Base-by-base conservation (phyloP, 352 stramenopile genomes). In the Pythium diclinum region DNA sequence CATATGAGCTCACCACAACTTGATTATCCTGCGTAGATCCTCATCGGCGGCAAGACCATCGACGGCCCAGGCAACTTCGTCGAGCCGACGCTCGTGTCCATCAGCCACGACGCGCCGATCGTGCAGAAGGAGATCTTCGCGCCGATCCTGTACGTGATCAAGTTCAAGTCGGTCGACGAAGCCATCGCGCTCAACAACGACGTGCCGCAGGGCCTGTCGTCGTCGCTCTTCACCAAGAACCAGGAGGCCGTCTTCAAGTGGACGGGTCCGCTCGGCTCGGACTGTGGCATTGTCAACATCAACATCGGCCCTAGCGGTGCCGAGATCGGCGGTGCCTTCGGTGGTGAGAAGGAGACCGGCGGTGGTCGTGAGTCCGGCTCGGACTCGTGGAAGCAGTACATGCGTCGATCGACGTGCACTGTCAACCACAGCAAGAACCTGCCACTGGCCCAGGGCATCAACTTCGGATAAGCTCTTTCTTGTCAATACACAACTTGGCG, bases 341-440 rank as follows among this genome's bases (percentile, higher is more conserved):
- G 92, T 16, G 92, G 92, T 21, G 89, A 98, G 63, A 97, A 97
- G 77, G 89, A 97, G 60, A 98, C 92, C 34, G 92, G 92, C 19
- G 88, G 91, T 10, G 92, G 92, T 52, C 86, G 92, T 53, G 92
- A 98, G 66, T 96, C 85, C 23, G 92, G 92, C 56, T 96, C 85
- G 59, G 92, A 98, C 56, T 75, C 89, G 14, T 98, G 92, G 92
- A 98, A 97, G 81, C 86, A 96, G 74, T 98, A 98, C 87, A 97
- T 97, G 89, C 88, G 92, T 33, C 88, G 92, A n/a, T 95, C 84
- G 19, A 97, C 92, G 56, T 97, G 89, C 77, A 97, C 92, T 36
- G 86, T 98, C 71, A 98, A 98, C 78, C 86, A 97, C 75, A 95
- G 89, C 73, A 94, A 97, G 71, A 83, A 92, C 65, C 77, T 98